These are phyloP conservation scores for Lactarius psammicola DNA, from an alignment of 768 basidiomycete genomes.

Conservation along the genomic window DNA sequence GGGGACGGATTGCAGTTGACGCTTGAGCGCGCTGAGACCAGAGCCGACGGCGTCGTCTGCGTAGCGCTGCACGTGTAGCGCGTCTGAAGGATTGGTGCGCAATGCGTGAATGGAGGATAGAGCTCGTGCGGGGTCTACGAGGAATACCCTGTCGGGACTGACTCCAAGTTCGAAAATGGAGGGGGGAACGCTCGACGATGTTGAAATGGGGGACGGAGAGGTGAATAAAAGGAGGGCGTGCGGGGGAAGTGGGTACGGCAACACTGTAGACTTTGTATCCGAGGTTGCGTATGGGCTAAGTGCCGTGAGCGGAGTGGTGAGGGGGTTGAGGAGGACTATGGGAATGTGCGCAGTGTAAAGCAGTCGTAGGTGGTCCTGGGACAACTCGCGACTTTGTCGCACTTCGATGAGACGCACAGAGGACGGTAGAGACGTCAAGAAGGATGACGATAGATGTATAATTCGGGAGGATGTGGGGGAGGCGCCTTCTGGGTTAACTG, in stretches of 20 bases:
- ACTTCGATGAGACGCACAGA: constrained; percentile 34
- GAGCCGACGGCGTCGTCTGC: constrained; percentile 63
- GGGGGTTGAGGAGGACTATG: constrained; percentile 62
- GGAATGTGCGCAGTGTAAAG: constrained; percentile 53
- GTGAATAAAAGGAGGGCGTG: constrained; percentile 35
- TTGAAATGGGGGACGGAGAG: constrained; percentile 28
- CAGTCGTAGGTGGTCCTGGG: constrained; percentile 19
- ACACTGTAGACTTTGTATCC: constrained; percentile 16
- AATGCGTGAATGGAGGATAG: constrained; percentile 51
- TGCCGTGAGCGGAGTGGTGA: constrained; percentile 46
- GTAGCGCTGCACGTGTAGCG: constrained; percentile 57
- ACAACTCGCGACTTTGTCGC: constrained; percentile 16
- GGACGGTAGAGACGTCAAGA: constrained; percentile 18
- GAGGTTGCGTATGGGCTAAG: constrained; percentile 33
- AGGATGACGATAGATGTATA: constrained; percentile 19
- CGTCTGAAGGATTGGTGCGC: constrained; percentile 44
- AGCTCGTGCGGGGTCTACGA: constrained; percentile 61
- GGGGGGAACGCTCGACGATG: constrained; percentile 33
- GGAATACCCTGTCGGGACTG: constrained; percentile 37
- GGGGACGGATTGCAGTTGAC: constrained; percentile 13
- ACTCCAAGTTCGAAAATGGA: constrained; percentile 27
- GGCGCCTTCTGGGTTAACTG: background rate
- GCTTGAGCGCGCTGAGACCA: constrained; percentile 30
- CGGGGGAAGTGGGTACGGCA: constrained; percentile 33
- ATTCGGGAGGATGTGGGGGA: background rate